Base-by-base conservation (phyloP, 2,329 filamentous ascomycete species). In the Trichoderma koningii region DNA sequence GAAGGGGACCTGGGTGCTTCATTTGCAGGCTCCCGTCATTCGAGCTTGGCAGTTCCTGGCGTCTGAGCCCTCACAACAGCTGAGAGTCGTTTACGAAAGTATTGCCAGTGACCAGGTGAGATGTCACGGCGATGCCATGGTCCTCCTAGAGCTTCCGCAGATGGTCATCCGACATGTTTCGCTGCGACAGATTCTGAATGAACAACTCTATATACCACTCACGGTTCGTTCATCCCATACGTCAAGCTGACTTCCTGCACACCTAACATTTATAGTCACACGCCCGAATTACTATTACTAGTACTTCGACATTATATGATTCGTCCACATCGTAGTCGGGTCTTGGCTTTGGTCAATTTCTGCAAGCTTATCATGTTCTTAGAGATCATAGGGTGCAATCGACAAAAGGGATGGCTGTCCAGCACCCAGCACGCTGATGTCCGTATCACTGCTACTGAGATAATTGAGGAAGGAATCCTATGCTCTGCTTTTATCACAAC, bases 51-150 rank as follows among this genome's bases (percentile, higher is more conserved):
- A 71, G 53, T 57, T 44, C 4, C 65, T 71, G 38, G 61, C 53
- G 23, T 12, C 41, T 52, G 50, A 51, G 23, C 53, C 63, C 64
- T 53, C 44, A 41, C 30, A 21, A 42, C 26, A 34, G 48, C 30
- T 63, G 21, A 41, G 51, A 10, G 26, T 68, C 19, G 19, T 64
- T 5, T 23, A 67, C 34, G 66, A 69, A 64, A 14, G 45, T 26
- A 41, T 71, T 0, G 41, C 65, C 57, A 19, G 3, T 21, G 55
- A 26, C 53, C n/a, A 51, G 5, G 55, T 68, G 17, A 61, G 38
- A n/a, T 69, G 42, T 47, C 68, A 71, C 48, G 69, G 66, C 12
- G 68, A 69, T 65, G 68, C 67, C 3, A 69, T 71, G 26, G 60
- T 59, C 28, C 48, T 65, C 3, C 56, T 72, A 44, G 50, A 55